A percentile compares a stretch with the other conserved stretches of the same genome.
Conservation (phyloP, 2,329 filamentous ascomycete genomes). For the Triangularia setosa region DNA sequence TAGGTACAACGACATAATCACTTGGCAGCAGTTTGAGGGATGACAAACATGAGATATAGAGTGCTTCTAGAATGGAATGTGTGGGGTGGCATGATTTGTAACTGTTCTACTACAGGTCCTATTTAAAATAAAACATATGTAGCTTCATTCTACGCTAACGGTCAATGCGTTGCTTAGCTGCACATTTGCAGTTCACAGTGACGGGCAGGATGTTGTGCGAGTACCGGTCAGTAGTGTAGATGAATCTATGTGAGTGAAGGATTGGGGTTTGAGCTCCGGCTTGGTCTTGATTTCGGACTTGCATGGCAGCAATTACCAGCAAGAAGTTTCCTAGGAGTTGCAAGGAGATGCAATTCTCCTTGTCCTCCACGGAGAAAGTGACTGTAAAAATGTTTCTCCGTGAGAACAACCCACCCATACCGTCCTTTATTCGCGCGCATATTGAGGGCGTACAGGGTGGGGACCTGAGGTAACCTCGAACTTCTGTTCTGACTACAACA, state of each 20-base stretch:
- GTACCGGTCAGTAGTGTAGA: neutral
- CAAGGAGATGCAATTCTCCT: neutral
- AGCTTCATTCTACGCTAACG: neutral
- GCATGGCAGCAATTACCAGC: neutral
- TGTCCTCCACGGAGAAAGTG: neutral
- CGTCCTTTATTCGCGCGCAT: neutral
- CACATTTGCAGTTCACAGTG: neutral
- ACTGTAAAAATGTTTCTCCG: neutral
- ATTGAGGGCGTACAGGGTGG: neutral
- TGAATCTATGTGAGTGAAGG: neutral
- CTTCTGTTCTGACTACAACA: neutral
- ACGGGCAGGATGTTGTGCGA: neutral
- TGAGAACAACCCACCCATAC: neutral
- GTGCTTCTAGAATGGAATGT: neutral
- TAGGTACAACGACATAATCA: neutral
- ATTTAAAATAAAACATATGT: neutral
- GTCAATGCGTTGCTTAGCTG: neutral
- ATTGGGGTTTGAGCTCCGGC: neutral
- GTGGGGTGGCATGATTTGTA: neutral
- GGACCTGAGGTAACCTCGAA: neutral
- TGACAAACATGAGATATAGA: neutral
- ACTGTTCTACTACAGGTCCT: neutral
- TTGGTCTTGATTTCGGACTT: neutral
- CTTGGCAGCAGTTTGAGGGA: neutral
- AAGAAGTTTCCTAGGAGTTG: neutral